Conservation (phyloP, 192 early-diverging fungal species). For the Obelidium mucronatum region DNA sequence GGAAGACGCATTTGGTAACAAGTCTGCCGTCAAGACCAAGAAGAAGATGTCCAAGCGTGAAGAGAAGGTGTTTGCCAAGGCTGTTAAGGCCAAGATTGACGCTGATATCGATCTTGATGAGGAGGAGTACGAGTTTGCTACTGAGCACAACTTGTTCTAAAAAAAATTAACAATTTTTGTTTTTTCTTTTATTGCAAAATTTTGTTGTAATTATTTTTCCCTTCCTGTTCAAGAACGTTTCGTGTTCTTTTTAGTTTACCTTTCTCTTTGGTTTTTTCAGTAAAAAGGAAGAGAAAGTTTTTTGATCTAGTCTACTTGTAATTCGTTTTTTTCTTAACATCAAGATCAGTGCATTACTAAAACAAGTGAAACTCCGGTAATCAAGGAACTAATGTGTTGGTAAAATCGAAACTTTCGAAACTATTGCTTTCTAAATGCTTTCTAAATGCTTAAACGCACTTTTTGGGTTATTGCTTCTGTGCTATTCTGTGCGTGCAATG, state of each 20-base stretch:
- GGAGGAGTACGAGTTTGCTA: conserved; percentile 47
- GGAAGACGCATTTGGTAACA: conserved; percentile 80
- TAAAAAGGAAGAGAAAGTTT: neutral
- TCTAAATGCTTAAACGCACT: no score
- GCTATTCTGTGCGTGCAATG: no score
- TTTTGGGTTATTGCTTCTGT: no score
- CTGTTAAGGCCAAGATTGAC: conserved; percentile 57
- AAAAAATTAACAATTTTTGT: neutral
- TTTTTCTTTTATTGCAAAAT: conserved; percentile 4
- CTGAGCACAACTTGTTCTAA: conserved; percentile 38
- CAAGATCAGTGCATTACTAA: no score
- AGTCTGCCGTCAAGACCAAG: conserved; percentile 72
- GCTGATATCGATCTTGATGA: conserved; percentile 46
- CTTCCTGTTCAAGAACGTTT: neutral
- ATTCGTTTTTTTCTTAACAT: no score
- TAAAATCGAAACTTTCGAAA: no score
- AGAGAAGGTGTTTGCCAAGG: conserved; percentile 50
- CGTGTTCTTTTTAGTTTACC: neutral
- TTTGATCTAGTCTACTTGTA: no score
- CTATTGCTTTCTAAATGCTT: no score
- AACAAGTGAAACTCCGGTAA: no score
- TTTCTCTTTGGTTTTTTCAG: neutral
- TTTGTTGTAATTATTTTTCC: neutral
- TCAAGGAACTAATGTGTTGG: no score
- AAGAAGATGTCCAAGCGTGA: conserved; percentile 62